Base-by-base conservation (phyloP, 2,329 filamentous ascomycete species). In the Cordyceps javanica region DNA sequence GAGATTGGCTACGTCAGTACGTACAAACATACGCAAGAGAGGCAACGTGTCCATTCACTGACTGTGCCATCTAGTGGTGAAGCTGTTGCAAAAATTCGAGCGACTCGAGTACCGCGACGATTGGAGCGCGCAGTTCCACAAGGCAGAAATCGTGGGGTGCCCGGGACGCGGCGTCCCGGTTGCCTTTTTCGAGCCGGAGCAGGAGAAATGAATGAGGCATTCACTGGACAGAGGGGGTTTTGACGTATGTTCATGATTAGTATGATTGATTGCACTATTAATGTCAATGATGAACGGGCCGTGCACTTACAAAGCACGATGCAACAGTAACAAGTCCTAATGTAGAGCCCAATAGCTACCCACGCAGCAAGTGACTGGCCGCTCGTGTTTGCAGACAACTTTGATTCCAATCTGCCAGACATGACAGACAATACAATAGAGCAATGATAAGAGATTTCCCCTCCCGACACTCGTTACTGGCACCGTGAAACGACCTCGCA, bases 41-140 rank as follows among this genome's bases (percentile, higher is more conserved):
- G 25, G 13, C n/a, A 21, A 9, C 16, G 13, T 21, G 6, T 28
- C 11, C 10, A 1, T 11, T 45, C 19, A 45, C 41, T 55, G 39
- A 55, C 23, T 16, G 21, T 36, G 19, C 9, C 52, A 7, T 30
- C 9, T 26, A 77, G 75, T 78, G 66, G 73, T 77, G 1, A 68
- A 72, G n/a, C 68, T 88, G 25, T 70, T 86, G 59, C 85, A 88
- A 68, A 79, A 79, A 55, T 88, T 85, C 62, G 77, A 82, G 32
- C 66, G 70, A 13, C 67, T 85, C 6, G 79, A 82, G 62, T 78
- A 77, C 51, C 68, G 73, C 4, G 75, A 74, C 2, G 72, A 77
- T 49, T 77, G 75, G 75, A 28, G 69, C 16, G 72, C 70, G n/a
- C 75, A 78, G 61, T 69, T 68, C 30, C 70, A 76, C 62, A 74